Conservation (phyloP, 495 filamentous ascomycete genomes). For the Xylaria curta region DNA sequence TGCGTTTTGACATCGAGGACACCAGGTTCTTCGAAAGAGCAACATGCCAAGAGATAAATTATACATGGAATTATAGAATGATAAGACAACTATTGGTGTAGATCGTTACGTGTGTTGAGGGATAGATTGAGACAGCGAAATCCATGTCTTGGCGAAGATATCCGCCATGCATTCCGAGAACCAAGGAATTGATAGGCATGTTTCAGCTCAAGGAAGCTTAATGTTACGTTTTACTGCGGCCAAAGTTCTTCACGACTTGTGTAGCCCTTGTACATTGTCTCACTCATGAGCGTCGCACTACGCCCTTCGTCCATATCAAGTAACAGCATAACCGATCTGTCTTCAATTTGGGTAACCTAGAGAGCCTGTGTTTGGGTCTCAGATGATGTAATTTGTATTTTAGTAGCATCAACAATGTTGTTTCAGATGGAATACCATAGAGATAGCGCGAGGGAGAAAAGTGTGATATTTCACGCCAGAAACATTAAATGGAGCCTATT, state of each 20-base stretch:
- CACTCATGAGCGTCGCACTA: background rate
- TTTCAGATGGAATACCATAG: background rate
- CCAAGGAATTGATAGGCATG: constrained; percentile 1
- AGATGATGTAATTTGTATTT: background rate
- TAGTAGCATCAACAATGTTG: background rate
- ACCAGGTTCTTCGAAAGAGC: background rate
- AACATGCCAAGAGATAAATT: constrained; percentile 32
- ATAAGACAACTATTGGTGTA: constrained; percentile 29
- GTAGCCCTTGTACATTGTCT: constrained; percentile 10
- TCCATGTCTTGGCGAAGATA: constrained; percentile 25
- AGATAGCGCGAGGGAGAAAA: constrained; percentile 10
- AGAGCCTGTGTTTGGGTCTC: background rate
- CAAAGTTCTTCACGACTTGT: background rate
- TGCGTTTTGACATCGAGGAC: constrained; percentile 2
- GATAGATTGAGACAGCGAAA: constrained; percentile 36
- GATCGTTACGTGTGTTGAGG: constrained; percentile 33
- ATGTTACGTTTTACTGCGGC: background rate
- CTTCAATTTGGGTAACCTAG: background rate
- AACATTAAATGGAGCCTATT: background rate
- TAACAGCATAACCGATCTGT: constrained; percentile 1
- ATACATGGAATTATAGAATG: constrained; percentile 11
- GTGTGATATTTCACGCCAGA: background rate
- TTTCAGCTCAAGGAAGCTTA: background rate
- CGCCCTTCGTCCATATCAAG: constrained; percentile 11
- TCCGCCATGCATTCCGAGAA: constrained; percentile 16